These are phyloP conservation scores for Chrysosphaeria jannelii DNA, from an alignment of 2,329 filamentous ascomycete species.

Conservation along the genomic window DNA sequence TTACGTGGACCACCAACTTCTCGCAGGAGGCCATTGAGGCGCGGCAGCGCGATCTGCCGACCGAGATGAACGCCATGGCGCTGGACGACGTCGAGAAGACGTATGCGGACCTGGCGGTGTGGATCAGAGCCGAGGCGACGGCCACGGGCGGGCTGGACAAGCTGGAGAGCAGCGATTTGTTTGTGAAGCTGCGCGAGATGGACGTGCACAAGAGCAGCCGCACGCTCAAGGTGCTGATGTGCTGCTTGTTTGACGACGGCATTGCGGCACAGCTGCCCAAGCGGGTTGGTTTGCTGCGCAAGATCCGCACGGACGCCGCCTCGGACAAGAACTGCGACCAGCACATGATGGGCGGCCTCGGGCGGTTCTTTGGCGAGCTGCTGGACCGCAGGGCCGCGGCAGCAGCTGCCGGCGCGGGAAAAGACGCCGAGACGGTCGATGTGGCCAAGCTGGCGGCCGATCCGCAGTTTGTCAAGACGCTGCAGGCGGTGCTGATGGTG, in stretches of 20 bases:
- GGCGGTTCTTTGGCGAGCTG: slow-evolving; percentile 51
- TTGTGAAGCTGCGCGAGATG: slow-evolving; percentile 86
- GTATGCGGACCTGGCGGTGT: slow-evolving; percentile 80
- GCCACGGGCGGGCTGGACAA: slow-evolving; percentile 46
- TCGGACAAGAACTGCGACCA: slow-evolving; percentile 85
- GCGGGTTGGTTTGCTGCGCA: slow-evolving; percentile 68
- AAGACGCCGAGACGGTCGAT: slow-evolving; percentile 43
- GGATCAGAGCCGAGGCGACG: slow-evolving; percentile 50
- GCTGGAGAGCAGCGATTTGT: slow-evolving; percentile 71
- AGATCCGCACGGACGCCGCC: slow-evolving; percentile 56
- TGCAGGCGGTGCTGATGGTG: too few relatives aligned
- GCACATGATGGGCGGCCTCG: slow-evolving; percentile 77
- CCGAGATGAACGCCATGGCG: slow-evolving; percentile 50
- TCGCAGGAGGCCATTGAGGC: slow-evolving; percentile 86
- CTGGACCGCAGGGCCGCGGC: too few relatives aligned
- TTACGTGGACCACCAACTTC: slow-evolving; percentile 90
- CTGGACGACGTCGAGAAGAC: slow-evolving; percentile 55
- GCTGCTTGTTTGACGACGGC: slow-evolving; percentile 78
- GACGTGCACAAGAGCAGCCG: slow-evolving; percentile 87
- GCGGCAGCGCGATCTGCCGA: slow-evolving; percentile 75
- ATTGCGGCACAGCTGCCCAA: slow-evolving; percentile 64
- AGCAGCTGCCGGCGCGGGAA: too few relatives aligned
- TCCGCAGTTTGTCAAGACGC: slow-evolving; percentile 55
- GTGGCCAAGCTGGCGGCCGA: too few relatives aligned
- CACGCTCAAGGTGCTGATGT: slow-evolving; percentile 69